Evolutionary conservation across 2,329 filamentous ascomycete species (phyloP).

Genomic region (Trichoderma atroviride): DNA sequence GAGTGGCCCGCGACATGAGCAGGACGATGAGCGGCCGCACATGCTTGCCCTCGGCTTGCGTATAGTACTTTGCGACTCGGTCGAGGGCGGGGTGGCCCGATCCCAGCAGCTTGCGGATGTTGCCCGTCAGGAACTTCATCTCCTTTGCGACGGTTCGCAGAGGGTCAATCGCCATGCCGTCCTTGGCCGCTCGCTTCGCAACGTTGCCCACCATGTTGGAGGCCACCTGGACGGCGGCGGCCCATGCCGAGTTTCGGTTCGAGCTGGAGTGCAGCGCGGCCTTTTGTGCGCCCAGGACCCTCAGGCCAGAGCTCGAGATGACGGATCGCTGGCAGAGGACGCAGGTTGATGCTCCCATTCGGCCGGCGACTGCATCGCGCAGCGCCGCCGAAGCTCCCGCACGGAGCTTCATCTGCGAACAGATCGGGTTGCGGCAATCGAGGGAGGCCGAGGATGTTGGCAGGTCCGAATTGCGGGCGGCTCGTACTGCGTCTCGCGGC

Average conservation of each 20-base stretch:
- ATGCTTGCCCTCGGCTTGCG: conserved; percentile 94
- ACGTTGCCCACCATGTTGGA: conserved; percentile 72
- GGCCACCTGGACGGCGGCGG: conserved; percentile 70
- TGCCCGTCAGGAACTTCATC: conserved; percentile 92
- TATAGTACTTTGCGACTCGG: conserved; percentile 97
- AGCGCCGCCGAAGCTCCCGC: conserved; percentile 53
- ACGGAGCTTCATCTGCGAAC: conserved; percentile 55
- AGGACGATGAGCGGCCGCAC: conserved; percentile 92
- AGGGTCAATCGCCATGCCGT: conserved; percentile 78
- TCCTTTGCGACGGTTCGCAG: conserved; percentile 90
- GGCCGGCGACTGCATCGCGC: conserved; percentile 42
- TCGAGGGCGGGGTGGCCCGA: conserved; percentile 94
- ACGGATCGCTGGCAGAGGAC: conserved; percentile 39
- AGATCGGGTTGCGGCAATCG: conserved; percentile 5
- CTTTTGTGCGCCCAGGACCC: conserved; percentile 36
- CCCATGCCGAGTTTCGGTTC: conserved; percentile 66
- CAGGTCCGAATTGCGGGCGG: neutral
- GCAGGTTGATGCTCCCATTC: conserved; percentile 37
- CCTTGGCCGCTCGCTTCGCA: conserved; percentile 62
- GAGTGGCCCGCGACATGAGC: conserved; percentile 92
- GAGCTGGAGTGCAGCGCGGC: conserved; percentile 48
- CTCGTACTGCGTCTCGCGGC: neutral
- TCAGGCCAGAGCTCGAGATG: conserved; percentile 35
- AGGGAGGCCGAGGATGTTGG: neutral
- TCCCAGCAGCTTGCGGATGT: conserved; percentile 89